Evolutionary conservation across 2,329 filamentous ascomycete species (phyloP).

Genomic region (Macroventuria anomochaeta): DNA sequence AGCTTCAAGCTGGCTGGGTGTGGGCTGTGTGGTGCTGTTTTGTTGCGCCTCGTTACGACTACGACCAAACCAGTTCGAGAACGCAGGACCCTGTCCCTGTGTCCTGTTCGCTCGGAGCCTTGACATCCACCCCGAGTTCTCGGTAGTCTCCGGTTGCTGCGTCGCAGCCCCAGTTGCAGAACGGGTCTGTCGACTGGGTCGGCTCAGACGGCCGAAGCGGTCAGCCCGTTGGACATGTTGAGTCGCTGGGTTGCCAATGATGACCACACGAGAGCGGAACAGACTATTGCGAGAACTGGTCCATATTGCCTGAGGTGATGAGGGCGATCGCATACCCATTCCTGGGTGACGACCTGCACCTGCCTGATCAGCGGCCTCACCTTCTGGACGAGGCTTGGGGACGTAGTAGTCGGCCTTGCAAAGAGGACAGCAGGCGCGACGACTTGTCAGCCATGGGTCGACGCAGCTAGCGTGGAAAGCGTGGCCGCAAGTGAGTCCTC

Average conservation of each 20-base stretch:
- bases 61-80: constrained; percentile 40
- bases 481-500: constrained; percentile 94
- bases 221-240: constrained; percentile 24
- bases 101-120: constrained; percentile 24
- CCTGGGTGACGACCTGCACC: constrained; percentile 38
- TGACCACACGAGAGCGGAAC: constrained; percentile 41
- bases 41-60: constrained; percentile 25
- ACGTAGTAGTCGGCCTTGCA: constrained; percentile 99
- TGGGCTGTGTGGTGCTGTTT: constrained; percentile 28
- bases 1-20: constrained; percentile 48
- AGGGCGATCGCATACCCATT: constrained; percentile 41
- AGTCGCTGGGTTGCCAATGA: constrained; percentile 24
- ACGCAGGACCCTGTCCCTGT: constrained; percentile 20
- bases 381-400: constrained; percentile 81
- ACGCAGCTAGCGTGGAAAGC: constrained; percentile 96
- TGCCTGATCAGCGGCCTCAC: constrained; percentile 45
- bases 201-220: constrained; percentile 31
- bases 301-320: constrained; percentile 44
- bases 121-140: constrained; percentile 34
- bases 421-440: constrained; percentile 92
- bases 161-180: constrained; percentile 14
- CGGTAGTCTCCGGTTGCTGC: constrained; percentile 19
- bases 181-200: constrained; percentile 36
- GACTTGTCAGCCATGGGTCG: constrained; percentile 94
- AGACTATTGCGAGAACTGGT: constrained; percentile 41